A percentile compares a stretch with the other conserved stretches of the same genome.
Evolutionary conservation across 345 rosid genomes (phyloP).

Genomic region (Raphanus sativus): DNA sequence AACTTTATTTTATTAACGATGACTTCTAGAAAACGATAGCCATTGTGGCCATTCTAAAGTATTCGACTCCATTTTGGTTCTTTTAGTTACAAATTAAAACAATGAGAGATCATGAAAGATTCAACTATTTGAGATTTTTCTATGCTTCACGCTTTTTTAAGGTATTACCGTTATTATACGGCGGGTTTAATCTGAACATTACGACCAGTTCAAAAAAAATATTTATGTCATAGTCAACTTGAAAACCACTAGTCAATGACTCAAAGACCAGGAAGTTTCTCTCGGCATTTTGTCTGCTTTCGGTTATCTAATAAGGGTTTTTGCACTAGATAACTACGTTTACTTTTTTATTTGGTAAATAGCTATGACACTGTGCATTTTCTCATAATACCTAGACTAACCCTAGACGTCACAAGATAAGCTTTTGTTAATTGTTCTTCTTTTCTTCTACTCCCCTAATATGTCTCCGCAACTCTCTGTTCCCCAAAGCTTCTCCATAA

Average conservation of each 20-base stretch:
- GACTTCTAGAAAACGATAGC: not conserved
- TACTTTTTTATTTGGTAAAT: too few species aligned
- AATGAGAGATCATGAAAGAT: not conserved
- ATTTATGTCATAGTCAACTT: conserved; percentile 14
- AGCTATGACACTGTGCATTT: too few species aligned
- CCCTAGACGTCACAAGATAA: too few species aligned
- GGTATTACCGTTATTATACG: conserved; percentile 17
- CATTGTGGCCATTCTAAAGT: not conserved
- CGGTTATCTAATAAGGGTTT: too few species aligned
- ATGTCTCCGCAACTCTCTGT: too few species aligned
- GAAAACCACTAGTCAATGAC: conserved; percentile 15
- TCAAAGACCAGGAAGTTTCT: conserved; percentile 23
- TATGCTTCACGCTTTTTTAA: conserved; percentile 12
- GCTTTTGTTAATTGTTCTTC: too few species aligned
- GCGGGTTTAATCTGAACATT: not conserved
- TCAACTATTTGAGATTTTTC: not conserved
- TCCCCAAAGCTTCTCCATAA: too few species aligned
- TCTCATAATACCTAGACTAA: too few species aligned
- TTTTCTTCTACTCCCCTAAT: too few species aligned
- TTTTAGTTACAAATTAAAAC: not conserved
- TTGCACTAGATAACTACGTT: too few species aligned
- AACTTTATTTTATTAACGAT: conserved; percentile 1
- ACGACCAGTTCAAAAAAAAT: not conserved
- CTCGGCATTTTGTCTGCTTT: not conserved
- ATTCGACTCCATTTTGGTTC: not conserved